Evolutionary conservation across 495 filamentous ascomycete genomes (phyloP).

Genomic region (Talaromyces proteolyticus): DNA sequence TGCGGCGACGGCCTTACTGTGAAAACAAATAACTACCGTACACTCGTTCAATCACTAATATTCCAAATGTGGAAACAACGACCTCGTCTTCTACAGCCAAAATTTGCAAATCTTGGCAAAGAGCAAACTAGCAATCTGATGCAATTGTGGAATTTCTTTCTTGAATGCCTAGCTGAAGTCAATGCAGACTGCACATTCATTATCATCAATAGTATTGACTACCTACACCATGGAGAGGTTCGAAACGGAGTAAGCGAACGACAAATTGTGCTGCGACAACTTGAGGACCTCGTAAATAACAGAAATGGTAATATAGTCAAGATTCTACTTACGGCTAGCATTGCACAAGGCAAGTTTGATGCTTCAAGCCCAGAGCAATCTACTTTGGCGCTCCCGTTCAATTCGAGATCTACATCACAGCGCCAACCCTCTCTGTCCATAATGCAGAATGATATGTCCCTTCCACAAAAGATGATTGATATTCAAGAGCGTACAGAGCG

Average conservation of each 20-base stretch:
- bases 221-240: neutral
- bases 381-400: neutral
- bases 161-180: neutral
- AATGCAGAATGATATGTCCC: neutral
- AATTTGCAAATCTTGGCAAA: neutral
- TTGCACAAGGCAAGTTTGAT: neutral
- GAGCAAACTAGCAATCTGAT: neutral
- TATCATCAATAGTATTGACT: neutral
- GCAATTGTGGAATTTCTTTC: neutral
- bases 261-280: neutral
- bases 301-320: neutral
- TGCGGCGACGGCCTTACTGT: neutral
- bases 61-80: neutral
- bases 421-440: neutral
- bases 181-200: neutral
- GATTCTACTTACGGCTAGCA: neutral
- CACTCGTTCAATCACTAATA: neutral
- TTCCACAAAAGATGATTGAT: neutral
- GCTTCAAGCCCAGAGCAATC: neutral
- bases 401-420: neutral
- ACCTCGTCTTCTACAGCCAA: neutral
- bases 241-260: neutral
- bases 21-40: neutral
- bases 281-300: neutral
- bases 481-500: neutral